Conservation (phyloP, 768 basidiomycete species). For the Calocybe cyanea region DNA sequence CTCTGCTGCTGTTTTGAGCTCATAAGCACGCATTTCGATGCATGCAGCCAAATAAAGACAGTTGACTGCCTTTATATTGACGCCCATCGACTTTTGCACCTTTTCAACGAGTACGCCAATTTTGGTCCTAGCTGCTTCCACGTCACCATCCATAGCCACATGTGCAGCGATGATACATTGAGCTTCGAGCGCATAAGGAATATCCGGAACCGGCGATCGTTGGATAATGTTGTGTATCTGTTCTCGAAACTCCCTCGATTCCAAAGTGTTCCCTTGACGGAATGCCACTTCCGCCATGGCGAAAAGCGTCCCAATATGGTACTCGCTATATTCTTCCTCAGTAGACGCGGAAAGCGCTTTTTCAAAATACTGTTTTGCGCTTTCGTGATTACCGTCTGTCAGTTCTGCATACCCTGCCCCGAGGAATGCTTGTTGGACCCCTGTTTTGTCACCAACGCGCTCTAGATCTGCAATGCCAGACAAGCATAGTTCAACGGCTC, state of each 20-base stretch:
- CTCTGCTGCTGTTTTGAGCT: too few species aligned
- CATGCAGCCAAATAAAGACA: too few species aligned
- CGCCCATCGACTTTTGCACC: too few species aligned
- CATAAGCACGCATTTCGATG: too few species aligned
- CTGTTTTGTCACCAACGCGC: background rate
- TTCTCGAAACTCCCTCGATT: background rate
- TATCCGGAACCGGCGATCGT: background rate
- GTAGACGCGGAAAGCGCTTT: background rate
- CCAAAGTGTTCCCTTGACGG: background rate
- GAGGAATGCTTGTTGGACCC: background rate
- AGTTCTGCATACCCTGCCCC: constrained; percentile 2
- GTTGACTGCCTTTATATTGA: too few species aligned
- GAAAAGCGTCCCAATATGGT: background rate
- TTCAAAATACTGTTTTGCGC: constrained; percentile 3
- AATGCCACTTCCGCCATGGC: constrained; percentile 3
- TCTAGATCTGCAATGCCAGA: background rate
- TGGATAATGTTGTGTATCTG: background rate
- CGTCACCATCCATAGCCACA: too few species aligned
- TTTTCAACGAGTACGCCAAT: too few species aligned
- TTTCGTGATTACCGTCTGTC: background rate
- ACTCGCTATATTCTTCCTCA: background rate
- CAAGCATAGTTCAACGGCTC: background rate
- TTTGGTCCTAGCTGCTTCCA: too few species aligned
- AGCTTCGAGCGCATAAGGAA: background rate
- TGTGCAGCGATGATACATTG: too few species aligned